Base-by-base conservation (phyloP, 1,284 basidiomycete genomes). In the Phlebopus sp. region DNA sequence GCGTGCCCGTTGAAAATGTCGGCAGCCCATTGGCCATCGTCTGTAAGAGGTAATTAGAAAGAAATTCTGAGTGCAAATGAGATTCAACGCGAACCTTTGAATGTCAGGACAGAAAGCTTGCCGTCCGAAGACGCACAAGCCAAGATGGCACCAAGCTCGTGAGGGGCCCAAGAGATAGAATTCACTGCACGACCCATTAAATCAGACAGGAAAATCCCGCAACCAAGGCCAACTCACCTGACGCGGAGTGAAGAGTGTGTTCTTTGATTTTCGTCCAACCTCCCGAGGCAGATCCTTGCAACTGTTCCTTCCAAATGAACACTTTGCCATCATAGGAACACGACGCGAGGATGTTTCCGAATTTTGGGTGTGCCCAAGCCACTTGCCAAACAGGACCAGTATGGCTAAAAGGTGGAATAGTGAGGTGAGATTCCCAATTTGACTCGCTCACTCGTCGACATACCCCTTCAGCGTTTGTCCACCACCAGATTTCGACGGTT, bases 291-390 rank as follows among this genome's bases (percentile, higher is more conserved):
- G 76, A 69, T 14, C 78, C 78, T 53, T 79, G 79, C 1, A 72
- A 76, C 58, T 85, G 86, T 61, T 98, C 93, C 67, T 97, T 97
- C 96, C 97, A 99, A 57, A 99, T 96, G 68, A 98, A 82, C 37
- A 98, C 96, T 62, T 97, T 93, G 44, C 96, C 96, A 60, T 99
- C 96, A 69, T 98, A 99, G 4, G 95, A 97, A 67, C 92, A 97
- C 30, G 92, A 96, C 15, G 96, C 96, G 42, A 99, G 84, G 62
- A 99, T 97, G 55, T 91, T 86, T 1, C 96, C 96, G 59, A 92
- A 95, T 67, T 93, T 95, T 6, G 97, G 96, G 63, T 99, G 95
- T 6, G 92, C 96, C 97, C 96, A 99, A n/a, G 94, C 84, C 41
- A 99, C 86, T 67, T 97, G 94, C 95, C 96, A 98, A 31, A 99